Evolutionary conservation across 257 asterid species (phyloP), one percentile per base, ranked within the genome.

Genomic region (Mentha longifolia): DNA sequence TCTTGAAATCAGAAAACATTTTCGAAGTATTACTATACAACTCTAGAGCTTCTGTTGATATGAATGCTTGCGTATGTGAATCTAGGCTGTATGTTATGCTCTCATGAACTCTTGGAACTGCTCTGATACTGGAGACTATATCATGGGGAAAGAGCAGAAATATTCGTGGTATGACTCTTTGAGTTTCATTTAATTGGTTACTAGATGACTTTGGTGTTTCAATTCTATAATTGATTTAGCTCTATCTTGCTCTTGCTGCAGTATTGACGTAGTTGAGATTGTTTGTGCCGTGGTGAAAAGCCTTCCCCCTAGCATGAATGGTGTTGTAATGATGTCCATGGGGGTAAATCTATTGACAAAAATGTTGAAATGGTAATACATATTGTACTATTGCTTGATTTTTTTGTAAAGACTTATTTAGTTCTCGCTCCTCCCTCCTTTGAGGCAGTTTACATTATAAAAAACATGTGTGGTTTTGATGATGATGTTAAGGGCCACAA

Each of bases 341-440:
- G 96, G 92, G 60, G 89, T 95, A 74, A 85, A 82, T 62, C 80
- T 88, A 61, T 80, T 95, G 87, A 78, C 96, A 47, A 88, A 84
- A 83, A 86, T 92, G 98, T 78, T 95, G 77, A 87, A 74, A 85
- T 91, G 99, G 99, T 94, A 84, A 79, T 55, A 15, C 19, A 16
- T 66, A 54, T 56, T 46, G 20, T 51, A 61, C 30, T 58, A 49
- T 59, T 73, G 47, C 59, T 68, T 72, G 63, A 68, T 41, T 65
- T 31, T 51, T 67, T 46, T 16, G n/a, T n/a, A 45, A 42, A 14
- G 39, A 35, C 45, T 75, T 71, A 31, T 72, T 67, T 45, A 25
- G 50, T 43, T 50, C 30, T 30, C 15, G 17, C 25, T 51, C 19
- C 31, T 16, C 4, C 25, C 30, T 28, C 41, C 46, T 41, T 35